A percentile compares a stretch with the other conserved stretches of the same genome.
Conservation (phyloP, 2,329 filamentous ascomycete genomes). For the Colletotrichum salicis region DNA sequence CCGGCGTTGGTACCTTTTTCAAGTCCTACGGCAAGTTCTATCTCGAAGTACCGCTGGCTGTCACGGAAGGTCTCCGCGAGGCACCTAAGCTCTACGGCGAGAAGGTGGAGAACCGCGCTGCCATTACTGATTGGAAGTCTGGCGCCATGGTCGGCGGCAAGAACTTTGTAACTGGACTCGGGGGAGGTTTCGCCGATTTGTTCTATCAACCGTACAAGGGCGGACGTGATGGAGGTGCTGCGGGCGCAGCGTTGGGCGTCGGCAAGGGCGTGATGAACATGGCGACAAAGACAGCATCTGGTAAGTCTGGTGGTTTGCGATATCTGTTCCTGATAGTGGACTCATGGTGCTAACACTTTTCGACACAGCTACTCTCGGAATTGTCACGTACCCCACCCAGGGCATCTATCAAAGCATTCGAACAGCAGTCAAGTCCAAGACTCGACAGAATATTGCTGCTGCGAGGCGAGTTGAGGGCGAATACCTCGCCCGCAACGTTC, state of each 20-base stretch:
- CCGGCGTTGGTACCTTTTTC: slow-evolving; percentile 50
- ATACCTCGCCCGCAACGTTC: slow-evolving; percentile 16
- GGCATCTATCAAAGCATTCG: slow-evolving; percentile 37
- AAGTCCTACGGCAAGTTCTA: slow-evolving; percentile 48
- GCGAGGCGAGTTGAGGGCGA: slow-evolving; percentile 28
- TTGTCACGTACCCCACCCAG: slow-evolving; percentile 38
- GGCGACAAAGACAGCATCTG: slow-evolving; percentile 37
- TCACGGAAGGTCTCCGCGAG: slow-evolving; percentile 64
- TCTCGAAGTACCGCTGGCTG: slow-evolving; percentile 59
- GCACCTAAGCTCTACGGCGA: slow-evolving; percentile 63
- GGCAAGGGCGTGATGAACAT: slow-evolving; percentile 52
- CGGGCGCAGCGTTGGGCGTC: slow-evolving; percentile 54
- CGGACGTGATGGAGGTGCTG: slow-evolving; percentile 50
- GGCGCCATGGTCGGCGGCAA: slow-evolving; percentile 55
- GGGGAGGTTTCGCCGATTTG: slow-evolving; percentile 56
- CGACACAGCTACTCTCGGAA: slow-evolving; percentile 35
- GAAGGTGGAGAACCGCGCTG: slow-evolving; percentile 44
- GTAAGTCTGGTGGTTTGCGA: slow-evolving; percentile 1
- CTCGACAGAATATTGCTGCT: slow-evolving; percentile 10
- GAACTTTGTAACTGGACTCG: slow-evolving; percentile 55
- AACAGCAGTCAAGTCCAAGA: slow-evolving; percentile 31
- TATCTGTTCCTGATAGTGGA: not conserved
- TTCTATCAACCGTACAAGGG: slow-evolving; percentile 55
- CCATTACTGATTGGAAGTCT: slow-evolving; percentile 57
- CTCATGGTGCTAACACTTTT: not conserved